phyloP scores from a whole-genome alignment of 805 yeast genomes.

The Blastobotrys terrestris region DNA sequence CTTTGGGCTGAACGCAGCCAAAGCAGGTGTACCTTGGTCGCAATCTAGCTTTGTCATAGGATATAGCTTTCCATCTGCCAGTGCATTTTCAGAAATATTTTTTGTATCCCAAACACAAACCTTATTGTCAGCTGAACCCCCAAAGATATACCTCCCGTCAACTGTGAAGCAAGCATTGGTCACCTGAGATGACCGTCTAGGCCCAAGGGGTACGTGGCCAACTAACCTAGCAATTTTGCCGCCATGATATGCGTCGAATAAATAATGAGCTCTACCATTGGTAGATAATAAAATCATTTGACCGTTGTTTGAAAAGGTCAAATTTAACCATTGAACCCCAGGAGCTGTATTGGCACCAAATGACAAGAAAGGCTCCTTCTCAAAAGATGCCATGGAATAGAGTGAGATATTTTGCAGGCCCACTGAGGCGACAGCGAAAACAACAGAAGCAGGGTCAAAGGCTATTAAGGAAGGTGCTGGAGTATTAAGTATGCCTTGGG shows the following conservation, averaged over 20 bases:
- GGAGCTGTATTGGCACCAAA: slow-evolving; percentile 37
- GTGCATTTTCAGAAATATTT: slow-evolving; percentile 13
- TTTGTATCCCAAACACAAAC: slow-evolving; percentile 47
- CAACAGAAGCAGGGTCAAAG: slow-evolving; percentile 78
- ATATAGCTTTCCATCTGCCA: not conserved
- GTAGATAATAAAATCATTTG: slow-evolving; percentile 54
- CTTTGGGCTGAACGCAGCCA: slow-evolving; percentile 56
- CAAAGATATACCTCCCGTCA: slow-evolving; percentile 56
- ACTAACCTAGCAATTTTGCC: slow-evolving; percentile 39
- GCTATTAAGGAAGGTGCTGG: slow-evolving; percentile 55
- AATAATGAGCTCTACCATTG: slow-evolving; percentile 49
- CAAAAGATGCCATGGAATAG: slow-evolving; percentile 55
- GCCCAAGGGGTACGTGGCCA: slow-evolving; percentile 45
- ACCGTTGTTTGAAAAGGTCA: slow-evolving; percentile 79
- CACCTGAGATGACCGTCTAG: slow-evolving; percentile 39
- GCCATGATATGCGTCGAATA: slow-evolving; percentile 69
- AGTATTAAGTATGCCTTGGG: slow-evolving; percentile 55
- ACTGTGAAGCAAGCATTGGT: slow-evolving; percentile 59
- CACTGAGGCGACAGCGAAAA: slow-evolving; percentile 62
- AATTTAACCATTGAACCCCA: slow-evolving; percentile 45
- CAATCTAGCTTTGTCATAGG: slow-evolving; percentile 22
- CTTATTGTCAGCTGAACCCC: slow-evolving; percentile 53
- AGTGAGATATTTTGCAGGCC: slow-evolving; percentile 43
- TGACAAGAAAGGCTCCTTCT: slow-evolving; percentile 49
- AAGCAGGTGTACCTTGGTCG: slow-evolving; percentile 36